Evolutionary conservation across 371 early-diverging fungal species (phyloP).

Genomic region (Choanephora cucurbitarum): DNA sequence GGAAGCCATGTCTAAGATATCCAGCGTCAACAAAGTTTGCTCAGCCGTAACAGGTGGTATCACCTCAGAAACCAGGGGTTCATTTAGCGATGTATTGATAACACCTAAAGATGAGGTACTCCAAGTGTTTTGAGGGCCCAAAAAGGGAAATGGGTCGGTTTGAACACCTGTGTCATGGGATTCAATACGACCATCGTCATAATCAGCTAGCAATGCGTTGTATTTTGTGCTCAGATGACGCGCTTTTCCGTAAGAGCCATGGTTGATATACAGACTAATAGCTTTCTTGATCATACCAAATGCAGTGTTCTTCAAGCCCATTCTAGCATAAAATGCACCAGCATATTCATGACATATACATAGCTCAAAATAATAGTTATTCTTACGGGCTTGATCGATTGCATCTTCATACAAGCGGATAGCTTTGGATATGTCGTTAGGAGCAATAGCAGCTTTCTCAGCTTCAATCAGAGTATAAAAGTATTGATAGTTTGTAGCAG

Average conservation of each 20-base stretch:
- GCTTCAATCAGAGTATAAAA: constrained; percentile 46
- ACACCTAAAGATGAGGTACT: constrained; percentile 35
- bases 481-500: constrained; percentile 30
- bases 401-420: constrained; percentile 40
- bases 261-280: constrained; percentile 27
- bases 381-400: constrained; percentile 36
- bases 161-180: constrained; percentile 38
- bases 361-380: constrained; percentile 34
- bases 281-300: constrained; percentile 40
- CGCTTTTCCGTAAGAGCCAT: constrained; percentile 48
- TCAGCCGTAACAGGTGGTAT: constrained; percentile 46
- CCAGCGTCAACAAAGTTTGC: constrained; percentile 43
- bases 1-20: constrained; percentile 50
- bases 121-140: constrained; percentile 39
- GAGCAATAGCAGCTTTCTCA: constrained; percentile 22
- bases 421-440: constrained; percentile 21
- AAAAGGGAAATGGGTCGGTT: constrained; percentile 46
- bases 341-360: constrained; percentile 42
- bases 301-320: constrained; percentile 38
- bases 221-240: constrained; percentile 33
- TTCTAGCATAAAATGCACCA: constrained; percentile 39
- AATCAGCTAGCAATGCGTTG: constrained; percentile 21
- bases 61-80: constrained; percentile 33
- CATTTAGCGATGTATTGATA: constrained; percentile 25
- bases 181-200: constrained; percentile 34